Percentiles rank a stretch among this genome's conserved stretches.
Conservation (phyloP, 2,329 filamentous ascomycete genomes). For the Amauroascus verrucosus region DNA sequence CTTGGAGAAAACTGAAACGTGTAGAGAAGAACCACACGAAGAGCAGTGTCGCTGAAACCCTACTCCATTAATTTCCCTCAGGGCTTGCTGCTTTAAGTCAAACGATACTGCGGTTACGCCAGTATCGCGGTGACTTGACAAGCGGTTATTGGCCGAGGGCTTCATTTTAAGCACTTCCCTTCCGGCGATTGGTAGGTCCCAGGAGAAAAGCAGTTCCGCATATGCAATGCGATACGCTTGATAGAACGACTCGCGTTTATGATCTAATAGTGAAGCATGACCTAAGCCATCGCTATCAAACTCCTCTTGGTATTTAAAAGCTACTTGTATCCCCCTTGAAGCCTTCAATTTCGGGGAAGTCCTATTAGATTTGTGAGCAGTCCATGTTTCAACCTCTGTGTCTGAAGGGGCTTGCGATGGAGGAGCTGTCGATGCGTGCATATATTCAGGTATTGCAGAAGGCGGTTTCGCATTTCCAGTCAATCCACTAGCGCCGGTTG, state of each 20-base stretch:
- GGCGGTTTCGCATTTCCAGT: slow-evolving; percentile 19
- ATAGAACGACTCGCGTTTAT: slow-evolving; percentile 39
- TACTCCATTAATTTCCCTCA: slow-evolving; percentile 23
- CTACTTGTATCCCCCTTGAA: slow-evolving; percentile 34
- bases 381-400: slow-evolving; percentile 29
- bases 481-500: slow-evolving; percentile 25
- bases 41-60: slow-evolving; percentile 36
- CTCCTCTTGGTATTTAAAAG: slow-evolving; percentile 46
- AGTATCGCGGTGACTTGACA: slow-evolving; percentile 4
- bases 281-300: slow-evolving; percentile 46
- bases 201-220: slow-evolving; percentile 49
- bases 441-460: slow-evolving; percentile 24
- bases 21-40: slow-evolving; percentile 31
- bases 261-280: slow-evolving; percentile 42
- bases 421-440: slow-evolving; percentile 23
- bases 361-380: slow-evolving; percentile 20
- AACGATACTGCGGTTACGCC: neutral
- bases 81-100: neutral
- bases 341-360: neutral
- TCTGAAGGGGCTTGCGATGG: slow-evolving; percentile 29
- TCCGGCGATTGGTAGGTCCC: slow-evolving; percentile 45
- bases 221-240: slow-evolving; percentile 47
- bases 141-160: neutral
- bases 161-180: slow-evolving; percentile 51
- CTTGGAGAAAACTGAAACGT: slow-evolving; percentile 29